Conservation (phyloP, 495 filamentous ascomycete genomes). For the Xylaria longipes region DNA sequence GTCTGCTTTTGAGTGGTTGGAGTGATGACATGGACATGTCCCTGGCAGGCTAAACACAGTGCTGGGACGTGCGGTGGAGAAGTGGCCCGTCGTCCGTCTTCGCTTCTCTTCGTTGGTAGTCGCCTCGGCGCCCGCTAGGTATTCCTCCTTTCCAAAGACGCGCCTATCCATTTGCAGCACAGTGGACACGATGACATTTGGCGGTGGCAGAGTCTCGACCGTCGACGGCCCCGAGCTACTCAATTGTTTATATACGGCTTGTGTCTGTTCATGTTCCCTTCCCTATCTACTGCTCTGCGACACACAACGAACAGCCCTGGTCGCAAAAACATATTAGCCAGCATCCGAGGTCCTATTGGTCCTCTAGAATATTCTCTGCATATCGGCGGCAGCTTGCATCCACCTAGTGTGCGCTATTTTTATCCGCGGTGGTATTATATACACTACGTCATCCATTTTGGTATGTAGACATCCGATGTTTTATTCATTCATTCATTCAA, state of each 20-base stretch:
- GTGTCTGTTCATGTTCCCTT: too few species aligned
- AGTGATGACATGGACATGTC: neutral
- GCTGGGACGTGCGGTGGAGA: slow-evolving; percentile 15
- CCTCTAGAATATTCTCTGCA: neutral
- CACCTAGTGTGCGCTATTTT: slow-evolving; percentile 1
- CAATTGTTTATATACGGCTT: neutral
- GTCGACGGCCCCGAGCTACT: neutral
- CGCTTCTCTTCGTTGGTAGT: slow-evolving; percentile 4
- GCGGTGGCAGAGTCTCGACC: slow-evolving; percentile 3
- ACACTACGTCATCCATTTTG: slow-evolving; percentile 17
- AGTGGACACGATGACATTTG: slow-evolving; percentile 24
- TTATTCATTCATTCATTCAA: too few species aligned
- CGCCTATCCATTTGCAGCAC: slow-evolving; percentile 22
- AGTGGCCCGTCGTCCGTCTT: neutral
- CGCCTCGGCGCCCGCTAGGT: slow-evolving; percentile 19
- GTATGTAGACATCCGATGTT: neutral
- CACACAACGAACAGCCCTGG: neutral
- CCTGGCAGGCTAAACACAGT: neutral
- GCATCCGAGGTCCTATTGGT: slow-evolving; percentile 3
- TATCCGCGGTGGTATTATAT: neutral
- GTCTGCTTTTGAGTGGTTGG: neutral
- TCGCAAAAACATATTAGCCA: neutral
- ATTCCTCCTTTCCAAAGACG: neutral
- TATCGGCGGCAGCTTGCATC: neutral
- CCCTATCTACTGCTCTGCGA: too few species aligned